Evolutionary conservation across 1,284 basidiomycete genomes (phyloP).

Genomic region (Tremellales sp.): DNA sequence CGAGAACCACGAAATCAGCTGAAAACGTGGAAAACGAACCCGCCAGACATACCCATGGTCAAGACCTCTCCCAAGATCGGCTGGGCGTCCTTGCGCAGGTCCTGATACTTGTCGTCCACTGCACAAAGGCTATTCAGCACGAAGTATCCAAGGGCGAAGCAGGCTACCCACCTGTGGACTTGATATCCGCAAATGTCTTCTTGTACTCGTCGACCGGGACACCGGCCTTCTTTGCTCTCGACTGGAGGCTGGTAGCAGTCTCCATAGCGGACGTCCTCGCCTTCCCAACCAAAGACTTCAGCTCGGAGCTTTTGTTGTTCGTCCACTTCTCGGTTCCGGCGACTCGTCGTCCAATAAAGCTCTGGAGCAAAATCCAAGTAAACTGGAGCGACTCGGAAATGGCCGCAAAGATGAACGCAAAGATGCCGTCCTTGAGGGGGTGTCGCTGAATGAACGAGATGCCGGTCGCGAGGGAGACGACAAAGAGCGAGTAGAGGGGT

Average conservation of each 20-base stretch:
- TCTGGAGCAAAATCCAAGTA: constrained; percentile 10
- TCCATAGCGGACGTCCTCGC: not conserved
- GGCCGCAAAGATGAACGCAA: constrained; percentile 18
- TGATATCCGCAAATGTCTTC: no score
- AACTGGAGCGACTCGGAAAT: constrained; percentile 17
- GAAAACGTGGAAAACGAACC: not conserved
- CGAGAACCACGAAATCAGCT: not conserved
- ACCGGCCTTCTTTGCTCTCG: constrained; percentile 23
- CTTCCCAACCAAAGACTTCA: constrained; percentile 3
- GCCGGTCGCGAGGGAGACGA: constrained; percentile 19
- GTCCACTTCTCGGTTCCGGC: constrained; percentile 12
- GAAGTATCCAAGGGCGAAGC: no score
- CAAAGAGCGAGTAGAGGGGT: constrained; percentile 23
- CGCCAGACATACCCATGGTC: not conserved
- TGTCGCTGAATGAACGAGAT: constrained; percentile 29
- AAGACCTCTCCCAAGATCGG: no score
- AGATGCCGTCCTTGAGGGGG: constrained; percentile 20
- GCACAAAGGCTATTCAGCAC: no score
- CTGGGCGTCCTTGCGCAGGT: not conserved
- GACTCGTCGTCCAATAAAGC: constrained; percentile 7
- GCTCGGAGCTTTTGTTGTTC: constrained; percentile 5
- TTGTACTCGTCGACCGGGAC: constrained; percentile 28
- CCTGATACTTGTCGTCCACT: not conserved
- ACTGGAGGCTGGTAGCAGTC: constrained; percentile 10
- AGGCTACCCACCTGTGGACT: no score